Evolutionary conservation across 805 yeast genomes (phyloP).

Genomic region (Candida montana): DNA sequence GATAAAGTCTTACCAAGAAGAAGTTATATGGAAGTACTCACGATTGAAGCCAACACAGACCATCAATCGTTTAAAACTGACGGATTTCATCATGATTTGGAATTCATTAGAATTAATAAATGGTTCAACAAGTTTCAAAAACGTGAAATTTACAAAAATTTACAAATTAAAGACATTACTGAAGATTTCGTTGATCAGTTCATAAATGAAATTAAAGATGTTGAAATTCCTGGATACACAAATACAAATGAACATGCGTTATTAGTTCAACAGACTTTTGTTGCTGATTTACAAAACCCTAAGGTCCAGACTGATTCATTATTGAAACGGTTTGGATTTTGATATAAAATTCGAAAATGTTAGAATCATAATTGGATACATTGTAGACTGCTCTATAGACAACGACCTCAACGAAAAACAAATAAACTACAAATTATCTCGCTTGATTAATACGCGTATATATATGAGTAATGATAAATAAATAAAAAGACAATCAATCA

Average conservation of each 20-base stretch:
- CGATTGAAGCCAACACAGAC: slow-evolving; percentile 29
- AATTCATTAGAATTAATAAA: slow-evolving; percentile 16
- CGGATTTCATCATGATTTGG: slow-evolving; percentile 16
- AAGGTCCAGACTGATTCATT: not conserved
- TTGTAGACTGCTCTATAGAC: too few relatives aligned
- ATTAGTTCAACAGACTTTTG: slow-evolving; percentile 11
- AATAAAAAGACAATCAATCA: not conserved
- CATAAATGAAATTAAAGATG: slow-evolving; percentile 12
- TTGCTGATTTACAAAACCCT: slow-evolving; percentile 6
- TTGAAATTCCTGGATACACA: slow-evolving; percentile 1
- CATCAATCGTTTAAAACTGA: slow-evolving; percentile 9
- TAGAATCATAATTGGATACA: too few relatives aligned
- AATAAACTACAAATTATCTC: not conserved
- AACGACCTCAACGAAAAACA: too few relatives aligned
- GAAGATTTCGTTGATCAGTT: slow-evolving; percentile 13
- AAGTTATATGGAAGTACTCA: slow-evolving; percentile 47
- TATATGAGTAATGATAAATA: not conserved
- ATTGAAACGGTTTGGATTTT: not conserved
- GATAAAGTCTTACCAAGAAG: slow-evolving; percentile 79
- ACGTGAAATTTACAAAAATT: slow-evolving; percentile 9
- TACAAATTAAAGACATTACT: slow-evolving; percentile 12
- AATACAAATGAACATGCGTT: slow-evolving; percentile 1
- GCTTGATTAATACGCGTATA: not conserved
- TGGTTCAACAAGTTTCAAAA: slow-evolving; percentile 16
- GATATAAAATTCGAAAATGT: too few relatives aligned